These are phyloP conservation scores for Hanseniaspora mollemarum DNA, from an alignment of 805 yeast genomes.

Conservation along the genomic window DNA sequence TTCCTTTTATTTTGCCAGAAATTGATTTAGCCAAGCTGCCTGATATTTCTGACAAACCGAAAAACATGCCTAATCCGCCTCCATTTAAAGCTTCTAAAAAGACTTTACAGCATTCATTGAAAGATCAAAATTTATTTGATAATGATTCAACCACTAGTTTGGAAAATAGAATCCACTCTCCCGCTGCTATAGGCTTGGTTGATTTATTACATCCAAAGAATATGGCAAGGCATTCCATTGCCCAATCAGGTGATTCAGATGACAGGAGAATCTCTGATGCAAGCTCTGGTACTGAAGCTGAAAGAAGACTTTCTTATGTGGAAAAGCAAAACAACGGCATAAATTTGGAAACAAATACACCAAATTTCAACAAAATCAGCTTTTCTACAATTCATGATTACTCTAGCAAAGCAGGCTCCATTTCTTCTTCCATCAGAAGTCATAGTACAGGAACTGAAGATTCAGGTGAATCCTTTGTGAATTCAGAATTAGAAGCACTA, in stretches of 20 bases:
- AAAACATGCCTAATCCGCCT: not conserved
- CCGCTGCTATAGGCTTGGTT: not conserved
- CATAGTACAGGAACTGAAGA: conserved; percentile 16
- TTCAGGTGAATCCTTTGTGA: conserved; percentile 18
- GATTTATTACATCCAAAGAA: not conserved
- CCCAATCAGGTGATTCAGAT: not conserved
- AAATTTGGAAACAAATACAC: conserved; percentile 15
- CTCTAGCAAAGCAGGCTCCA: conserved; percentile 4
- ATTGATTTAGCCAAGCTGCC: not conserved
- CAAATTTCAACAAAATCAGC: not conserved
- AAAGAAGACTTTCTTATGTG: not conserved
- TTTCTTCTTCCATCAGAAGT: conserved; percentile 11
- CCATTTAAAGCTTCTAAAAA: too few species aligned
- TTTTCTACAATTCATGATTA: conserved; percentile 9
- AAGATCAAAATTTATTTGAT: too few species aligned
- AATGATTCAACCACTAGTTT: not conserved
- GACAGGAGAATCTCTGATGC: conserved; percentile 2
- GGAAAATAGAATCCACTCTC: conserved; percentile 3
- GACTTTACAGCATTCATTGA: too few species aligned
- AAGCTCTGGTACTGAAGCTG: conserved; percentile 5
- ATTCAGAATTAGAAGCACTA: conserved; percentile 42
- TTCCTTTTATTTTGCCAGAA: conserved; percentile 2
- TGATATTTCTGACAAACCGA: not conserved
- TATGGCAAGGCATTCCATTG: not conserved
- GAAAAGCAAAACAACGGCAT: not conserved